phyloP scores from a whole-genome alignment of 495 filamentous ascomycete genomes.

The Neurospora sp. region DNA sequence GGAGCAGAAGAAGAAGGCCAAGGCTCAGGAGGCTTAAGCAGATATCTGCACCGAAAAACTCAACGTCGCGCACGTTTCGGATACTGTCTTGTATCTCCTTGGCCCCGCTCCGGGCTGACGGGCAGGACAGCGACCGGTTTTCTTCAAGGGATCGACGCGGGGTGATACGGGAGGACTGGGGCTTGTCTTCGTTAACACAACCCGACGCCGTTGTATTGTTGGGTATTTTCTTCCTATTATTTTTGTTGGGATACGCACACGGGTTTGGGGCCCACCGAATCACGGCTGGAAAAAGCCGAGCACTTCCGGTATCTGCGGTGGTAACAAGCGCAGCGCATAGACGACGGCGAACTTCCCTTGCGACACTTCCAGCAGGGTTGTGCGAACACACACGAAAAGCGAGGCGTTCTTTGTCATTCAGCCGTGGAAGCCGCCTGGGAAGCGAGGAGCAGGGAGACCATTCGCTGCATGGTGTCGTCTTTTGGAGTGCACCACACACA shows the following conservation, averaged over 20 bases:
- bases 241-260: not conserved
- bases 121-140: not conserved
- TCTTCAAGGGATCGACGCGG: not conserved
- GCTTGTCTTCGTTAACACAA: not conserved
- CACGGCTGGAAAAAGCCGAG: not conserved
- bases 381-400: not conserved
- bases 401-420: not conserved
- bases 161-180: not conserved
- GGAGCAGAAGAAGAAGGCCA: conserved; percentile 97
- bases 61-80: not conserved
- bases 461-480: not conserved
- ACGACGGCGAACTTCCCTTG: not conserved
- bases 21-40: conserved; percentile 48
- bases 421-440: not conserved
- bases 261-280: not conserved
- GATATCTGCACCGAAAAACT: not conserved
- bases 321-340: not conserved
- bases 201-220: not conserved
- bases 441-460: not conserved
- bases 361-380: not conserved
- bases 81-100: not conserved
- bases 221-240: not conserved
- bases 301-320: not conserved
- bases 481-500: not conserved
- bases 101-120: not conserved